Evolutionary conservation across 441 rosid genomes (phyloP).

Genomic region (Pelargonium fulgidum): DNA sequence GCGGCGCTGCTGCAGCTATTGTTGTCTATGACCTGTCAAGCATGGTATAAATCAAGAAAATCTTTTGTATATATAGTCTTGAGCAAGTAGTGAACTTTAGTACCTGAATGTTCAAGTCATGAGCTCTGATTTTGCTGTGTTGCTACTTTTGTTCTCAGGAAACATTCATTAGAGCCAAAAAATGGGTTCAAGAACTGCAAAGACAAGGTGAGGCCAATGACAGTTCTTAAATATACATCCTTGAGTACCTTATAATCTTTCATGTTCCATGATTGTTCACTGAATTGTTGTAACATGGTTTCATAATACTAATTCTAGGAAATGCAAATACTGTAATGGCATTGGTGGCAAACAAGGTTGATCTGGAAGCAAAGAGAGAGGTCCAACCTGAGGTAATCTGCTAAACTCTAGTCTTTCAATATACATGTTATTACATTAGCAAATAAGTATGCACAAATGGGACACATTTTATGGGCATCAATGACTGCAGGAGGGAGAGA

Average conservation of each 20-base stretch:
- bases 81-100: neutral
- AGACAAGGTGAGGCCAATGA: slow-evolving; percentile 47
- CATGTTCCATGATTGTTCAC: too few species aligned
- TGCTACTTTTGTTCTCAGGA: slow-evolving; percentile 33
- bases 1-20: slow-evolving; percentile 78
- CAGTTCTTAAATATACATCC: too few species aligned
- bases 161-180: slow-evolving; percentile 56
- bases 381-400: slow-evolving; percentile 46
- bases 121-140: neutral
- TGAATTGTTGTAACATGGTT: neutral
- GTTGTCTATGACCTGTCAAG: slow-evolving; percentile 67
- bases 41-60: slow-evolving; percentile 34
- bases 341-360: slow-evolving; percentile 70
- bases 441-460: neutral
- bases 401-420: too few species aligned
- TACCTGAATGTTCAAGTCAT: too few species aligned
- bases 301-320: slow-evolving; percentile 28
- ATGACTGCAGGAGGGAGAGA: slow-evolving; percentile 56
- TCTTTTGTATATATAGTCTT: too few species aligned
- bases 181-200: slow-evolving; percentile 69
- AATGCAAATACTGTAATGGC: slow-evolving; percentile 56
- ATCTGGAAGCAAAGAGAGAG: slow-evolving; percentile 51
- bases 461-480: neutral
- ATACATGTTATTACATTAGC: neutral
- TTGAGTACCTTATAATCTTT: too few species aligned